Evolutionary conservation across 192 early-diverging fungal species (phyloP), one percentile per base, ranked within the genome.

Genomic region (Phlyctochytrium arcticum): DNA sequence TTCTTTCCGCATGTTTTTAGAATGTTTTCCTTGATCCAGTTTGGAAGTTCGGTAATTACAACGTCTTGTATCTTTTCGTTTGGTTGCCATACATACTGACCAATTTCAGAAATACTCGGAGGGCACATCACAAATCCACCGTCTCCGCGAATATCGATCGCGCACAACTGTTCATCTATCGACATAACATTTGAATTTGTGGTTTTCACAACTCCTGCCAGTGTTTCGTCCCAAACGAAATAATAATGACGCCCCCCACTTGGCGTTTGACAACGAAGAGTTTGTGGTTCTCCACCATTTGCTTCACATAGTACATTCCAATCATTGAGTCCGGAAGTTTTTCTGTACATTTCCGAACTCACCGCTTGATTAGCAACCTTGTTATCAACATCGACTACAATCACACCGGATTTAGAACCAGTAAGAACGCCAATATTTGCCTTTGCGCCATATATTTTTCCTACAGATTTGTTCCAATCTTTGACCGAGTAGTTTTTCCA

Each of bases 101-200:
- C 60, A 17, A 19, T 29, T 10, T 23, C 29, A 8, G 48, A 32
- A 24, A 53, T 33, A 26, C 10, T 26, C 8, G 60, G 60, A 7
- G 60, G 60, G 29, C 27, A 19, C 24, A 62, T 33, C 7, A 62
- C 33, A 29, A 62, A 62, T 8, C 60, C 48, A 15, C 60, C 48
- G 23, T 62, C 60, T 8, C 60, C 60, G n/a, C 60, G 24, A 54
- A 50, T 48, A 33, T 62, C 60, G 26, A 62, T 62, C 5, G 60
- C 26, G 19, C 48, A 62, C 5, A 62, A 31, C 24, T 30, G 6
- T 7, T 35, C 60, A 35, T 62, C 60, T 23, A 62, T 62, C 21
- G 48, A 23, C 24, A 62, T 62, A 19, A 62, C 60, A 34, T 30
- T 26, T 5, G 60, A 32, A 33, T 30, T 53, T 6, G 60, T 62